phyloP scores from a whole-genome alignment of 1,284 basidiomycete genomes.

The Pseudomicrostroma phylloplanum region DNA sequence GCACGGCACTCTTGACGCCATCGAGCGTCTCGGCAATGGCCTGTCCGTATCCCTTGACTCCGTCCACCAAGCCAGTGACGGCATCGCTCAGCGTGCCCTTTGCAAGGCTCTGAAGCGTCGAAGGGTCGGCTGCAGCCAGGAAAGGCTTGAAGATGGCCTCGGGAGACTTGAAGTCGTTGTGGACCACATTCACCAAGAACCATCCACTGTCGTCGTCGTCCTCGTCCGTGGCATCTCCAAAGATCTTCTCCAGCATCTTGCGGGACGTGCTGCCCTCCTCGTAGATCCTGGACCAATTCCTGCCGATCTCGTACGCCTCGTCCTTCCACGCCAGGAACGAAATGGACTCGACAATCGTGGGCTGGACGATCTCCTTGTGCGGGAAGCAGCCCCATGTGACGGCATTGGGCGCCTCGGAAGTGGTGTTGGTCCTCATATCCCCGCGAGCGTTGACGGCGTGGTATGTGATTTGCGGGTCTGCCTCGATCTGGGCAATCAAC shows the following conservation, averaged over 20 bases:
- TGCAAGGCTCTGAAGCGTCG: not conserved
- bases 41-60: not conserved
- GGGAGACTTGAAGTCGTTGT: constrained; percentile 46
- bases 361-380: constrained; percentile 81
- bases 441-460: constrained; percentile 80
- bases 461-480: constrained; percentile 85
- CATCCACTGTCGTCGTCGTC: constrained; percentile 13
- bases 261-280: constrained; percentile 28
- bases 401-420: constrained; percentile 87
- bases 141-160: constrained; percentile 47
- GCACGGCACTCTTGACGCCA: not conserved
- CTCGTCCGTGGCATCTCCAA: constrained; percentile 17
- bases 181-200: constrained; percentile 49
- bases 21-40: not conserved
- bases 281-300: constrained; percentile 47
- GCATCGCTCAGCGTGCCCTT: not conserved
- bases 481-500: constrained; percentile 77
- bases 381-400: constrained; percentile 99
- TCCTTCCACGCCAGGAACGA: constrained; percentile 51
- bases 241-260: constrained; percentile 37
- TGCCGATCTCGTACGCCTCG: constrained; percentile 49
- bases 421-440: constrained; percentile 85
- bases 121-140: constrained; percentile 17
- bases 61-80: not conserved
- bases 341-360: constrained; percentile 81